Evolutionary conservation across 2,329 filamentous ascomycete genomes (phyloP).

Genomic region (Colletotrichum sp.): DNA sequence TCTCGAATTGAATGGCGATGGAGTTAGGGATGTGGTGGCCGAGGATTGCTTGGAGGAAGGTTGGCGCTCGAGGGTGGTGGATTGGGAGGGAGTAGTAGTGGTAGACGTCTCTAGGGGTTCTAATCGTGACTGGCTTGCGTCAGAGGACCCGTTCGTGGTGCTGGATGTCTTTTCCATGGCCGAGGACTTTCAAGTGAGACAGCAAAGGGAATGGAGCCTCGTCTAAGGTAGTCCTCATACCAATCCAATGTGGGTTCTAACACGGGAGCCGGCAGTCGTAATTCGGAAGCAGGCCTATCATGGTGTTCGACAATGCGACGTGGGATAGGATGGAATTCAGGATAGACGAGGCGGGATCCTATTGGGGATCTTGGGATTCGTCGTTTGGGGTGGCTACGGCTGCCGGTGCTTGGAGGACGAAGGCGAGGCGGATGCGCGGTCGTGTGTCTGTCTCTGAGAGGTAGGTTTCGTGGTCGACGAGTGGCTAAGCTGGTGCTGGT

Average conservation of each 20-base stretch:
- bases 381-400: neutral
- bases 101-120: slow-evolving; percentile 21
- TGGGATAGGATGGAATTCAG: slow-evolving; percentile 8
- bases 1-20: slow-evolving; percentile 44
- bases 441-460: slow-evolving; percentile 3
- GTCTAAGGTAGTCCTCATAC: slow-evolving; percentile 19
- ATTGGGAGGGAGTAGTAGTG: slow-evolving; percentile 28
- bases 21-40: slow-evolving; percentile 37
- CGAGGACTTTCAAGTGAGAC: slow-evolving; percentile 29
- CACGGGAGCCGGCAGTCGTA: slow-evolving; percentile 20
- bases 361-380: neutral
- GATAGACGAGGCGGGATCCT: neutral
- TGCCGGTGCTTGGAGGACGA: neutral
- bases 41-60: slow-evolving; percentile 39
- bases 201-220: slow-evolving; percentile 20
- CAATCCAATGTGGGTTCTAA: slow-evolving; percentile 20
- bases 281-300: slow-evolving; percentile 18
- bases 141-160: slow-evolving; percentile 31
- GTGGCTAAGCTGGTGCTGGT: slow-evolving; percentile 4
- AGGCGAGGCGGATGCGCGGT: slow-evolving; percentile 9
- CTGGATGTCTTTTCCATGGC: slow-evolving; percentile 40
- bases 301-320: slow-evolving; percentile 22
- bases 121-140: slow-evolving; percentile 22
- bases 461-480: slow-evolving; percentile 3
- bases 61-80: slow-evolving; percentile 28